A percentile compares a stretch with the other conserved stretches of the same genome.
phyloP scores from a whole-genome alignment of 805 yeast genomes.

The Maudiozyma turicensis region DNA sequence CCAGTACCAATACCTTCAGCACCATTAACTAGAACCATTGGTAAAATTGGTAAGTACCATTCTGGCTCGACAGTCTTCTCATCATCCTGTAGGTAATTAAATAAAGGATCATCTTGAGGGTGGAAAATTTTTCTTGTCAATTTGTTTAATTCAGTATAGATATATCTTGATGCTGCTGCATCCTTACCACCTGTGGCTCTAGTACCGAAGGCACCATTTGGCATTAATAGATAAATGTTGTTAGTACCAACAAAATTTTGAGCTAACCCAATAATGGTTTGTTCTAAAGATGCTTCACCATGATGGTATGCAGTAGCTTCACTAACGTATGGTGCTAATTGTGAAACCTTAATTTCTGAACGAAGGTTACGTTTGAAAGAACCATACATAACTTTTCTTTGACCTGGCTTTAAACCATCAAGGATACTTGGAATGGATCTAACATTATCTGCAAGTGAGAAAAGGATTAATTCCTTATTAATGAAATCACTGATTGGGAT shows the following conservation, averaged over 20 bases:
- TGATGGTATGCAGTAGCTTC: slow-evolving; percentile 92
- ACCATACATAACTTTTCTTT: slow-evolving; percentile 84
- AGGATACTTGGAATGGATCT: slow-evolving; percentile 90
- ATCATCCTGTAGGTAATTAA: slow-evolving; percentile 80
- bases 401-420: slow-evolving; percentile 97
- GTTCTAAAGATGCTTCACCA: slow-evolving; percentile 81
- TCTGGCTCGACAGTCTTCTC: slow-evolving; percentile 91
- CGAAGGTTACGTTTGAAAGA: slow-evolving; percentile 70
- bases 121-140: slow-evolving; percentile 71
- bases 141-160: slow-evolving; percentile 72
- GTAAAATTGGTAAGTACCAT: slow-evolving; percentile 89
- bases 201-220: slow-evolving; percentile 94
- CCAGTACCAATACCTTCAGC: slow-evolving; percentile 98
- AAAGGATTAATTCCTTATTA: slow-evolving; percentile 86
- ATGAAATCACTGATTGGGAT: slow-evolving; percentile 92
- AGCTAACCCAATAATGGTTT: slow-evolving; percentile 87
- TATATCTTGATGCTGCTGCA: slow-evolving; percentile 96
- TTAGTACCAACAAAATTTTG: slow-evolving; percentile 92
- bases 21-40: slow-evolving; percentile 92
- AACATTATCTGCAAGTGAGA: slow-evolving; percentile 93
- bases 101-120: slow-evolving; percentile 68
- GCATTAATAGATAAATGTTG: slow-evolving; percentile 72
- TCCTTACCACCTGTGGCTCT: slow-evolving; percentile 97
- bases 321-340: slow-evolving; percentile 79
- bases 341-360: slow-evolving; percentile 80